Evolutionary conservation across 176 grass and related monocot genomes (phyloP), one percentile per base, ranked within the genome.

Genomic region (Metroxylon sagu): DNA sequence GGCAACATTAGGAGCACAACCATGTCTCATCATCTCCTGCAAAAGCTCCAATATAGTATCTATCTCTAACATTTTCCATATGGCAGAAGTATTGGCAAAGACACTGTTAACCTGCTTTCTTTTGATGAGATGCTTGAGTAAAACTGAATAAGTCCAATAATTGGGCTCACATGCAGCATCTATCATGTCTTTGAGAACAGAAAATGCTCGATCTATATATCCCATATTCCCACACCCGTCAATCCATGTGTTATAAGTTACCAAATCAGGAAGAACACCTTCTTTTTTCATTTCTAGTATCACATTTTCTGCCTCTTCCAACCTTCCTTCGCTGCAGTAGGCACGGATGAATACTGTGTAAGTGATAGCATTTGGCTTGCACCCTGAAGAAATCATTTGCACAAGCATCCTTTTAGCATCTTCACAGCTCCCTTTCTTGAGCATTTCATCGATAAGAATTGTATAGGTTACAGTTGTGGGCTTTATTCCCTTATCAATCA

Each of bases 361-460:
- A 61, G 76, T 75, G 54, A 77, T 62, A 49, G 63, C 55, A 84
- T 76, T 77, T 59, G 85, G 85, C 63, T 54, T 74, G 26, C 69
- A 77, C 26, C 80, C 80, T 27, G 71, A 63, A 67, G 76, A 80
- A 60, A 83, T 39, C 80, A 89, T 89, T 59, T 80, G 67, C 26
- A 35, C 56, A 64, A 73, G 80, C 18, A 60, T 71, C 69, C 57
- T 89, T 31, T 67, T 67, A 19, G 77, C 85, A 56, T 66, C 25
- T 62, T 39, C 68, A 62, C 71, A 77, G n/a, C 71, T 75, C 60
- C 56, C 58, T 77, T 79, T 69, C 52, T 74, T 77, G 26, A 84
- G 67, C 60, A 89, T 70, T 74, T 73, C 78, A 74, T 89, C 73
- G 4, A 89, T 83, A 51, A 83, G 68, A 74, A 83, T 80, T 16